phyloP scores from a whole-genome alignment of 176 grass and related monocot species.

The Poa pratensis region DNA sequence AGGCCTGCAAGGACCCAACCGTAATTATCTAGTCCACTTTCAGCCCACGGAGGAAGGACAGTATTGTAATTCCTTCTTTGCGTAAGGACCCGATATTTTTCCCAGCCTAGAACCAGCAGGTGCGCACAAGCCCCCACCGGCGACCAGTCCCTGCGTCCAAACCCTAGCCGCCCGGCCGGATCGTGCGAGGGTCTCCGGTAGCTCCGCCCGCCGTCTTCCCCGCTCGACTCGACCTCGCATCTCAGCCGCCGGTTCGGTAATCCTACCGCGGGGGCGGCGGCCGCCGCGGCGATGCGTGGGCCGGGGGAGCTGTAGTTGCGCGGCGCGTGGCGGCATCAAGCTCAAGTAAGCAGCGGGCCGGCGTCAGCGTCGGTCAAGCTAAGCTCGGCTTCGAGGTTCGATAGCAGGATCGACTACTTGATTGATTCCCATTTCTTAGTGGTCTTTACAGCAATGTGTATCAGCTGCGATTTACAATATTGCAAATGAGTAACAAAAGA shows the following conservation, averaged over 20 bases:
- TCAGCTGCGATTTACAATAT: no score
- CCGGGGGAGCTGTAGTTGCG: conserved; percentile 21
- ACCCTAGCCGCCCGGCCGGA: conserved; percentile 22
- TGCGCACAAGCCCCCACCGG: conserved; percentile 10
- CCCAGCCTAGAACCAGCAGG: not conserved
- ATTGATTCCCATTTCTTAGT: not conserved
- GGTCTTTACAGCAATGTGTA: conserved; percentile 23
- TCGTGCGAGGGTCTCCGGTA: not conserved
- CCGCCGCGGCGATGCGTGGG: not conserved
- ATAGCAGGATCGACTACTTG: conserved; percentile 10
- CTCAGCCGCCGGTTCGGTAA: not conserved
- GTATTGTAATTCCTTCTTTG: conserved; percentile 13
- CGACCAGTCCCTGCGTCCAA: conserved; percentile 13
- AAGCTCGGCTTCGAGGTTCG: conserved; percentile 7
- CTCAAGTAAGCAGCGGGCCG: not conserved
- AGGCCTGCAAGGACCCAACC: not conserved
- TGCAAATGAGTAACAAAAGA: no score
- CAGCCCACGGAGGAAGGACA: conserved; percentile 19
- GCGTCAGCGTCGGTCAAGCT: conserved; percentile 8
- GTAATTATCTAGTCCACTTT: conserved; percentile 12
- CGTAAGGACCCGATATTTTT: conserved; percentile 8
- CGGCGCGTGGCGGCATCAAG: not conserved
- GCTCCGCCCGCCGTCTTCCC: not conserved
- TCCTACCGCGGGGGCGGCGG: not conserved
- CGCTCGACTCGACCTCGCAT: not conserved